Percentiles rank a stretch among this genome's conserved stretches.
These are phyloP conservation scores for Stentor roeselii DNA, from an alignment of 73 alveolate species.

Conservation along the genomic window DNA sequence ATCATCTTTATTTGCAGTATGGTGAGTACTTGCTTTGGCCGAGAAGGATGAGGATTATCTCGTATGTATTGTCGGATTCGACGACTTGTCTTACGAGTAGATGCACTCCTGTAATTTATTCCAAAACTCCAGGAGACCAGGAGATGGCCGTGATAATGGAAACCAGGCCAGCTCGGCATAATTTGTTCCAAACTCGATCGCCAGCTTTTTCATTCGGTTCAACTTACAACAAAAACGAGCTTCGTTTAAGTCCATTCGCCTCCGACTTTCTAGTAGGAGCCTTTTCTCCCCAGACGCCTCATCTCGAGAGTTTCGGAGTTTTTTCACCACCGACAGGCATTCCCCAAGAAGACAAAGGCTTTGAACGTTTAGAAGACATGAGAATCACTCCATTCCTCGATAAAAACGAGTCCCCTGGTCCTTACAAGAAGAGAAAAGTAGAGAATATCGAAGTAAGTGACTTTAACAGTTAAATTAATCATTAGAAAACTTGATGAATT, in stretches of 20 bases:
- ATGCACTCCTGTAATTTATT: conserved; percentile 7
- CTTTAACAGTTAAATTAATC: too few species aligned
- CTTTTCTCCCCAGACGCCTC: neutral
- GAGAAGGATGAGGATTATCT: neutral
- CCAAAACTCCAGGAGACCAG: neutral
- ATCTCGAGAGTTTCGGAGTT: neutral
- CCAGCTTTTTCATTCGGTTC: neutral
- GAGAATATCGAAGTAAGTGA: neutral
- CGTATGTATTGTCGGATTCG: neutral
- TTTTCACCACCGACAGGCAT: neutral
- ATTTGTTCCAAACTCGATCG: neutral
- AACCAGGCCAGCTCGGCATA: conserved; percentile 17
- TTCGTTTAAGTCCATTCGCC: neutral
- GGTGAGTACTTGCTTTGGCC: neutral
- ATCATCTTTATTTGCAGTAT: neutral
- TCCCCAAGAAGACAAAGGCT: neutral
- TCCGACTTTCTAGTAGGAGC: neutral
- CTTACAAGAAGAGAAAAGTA: neutral
- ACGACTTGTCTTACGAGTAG: neutral
- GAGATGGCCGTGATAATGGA: neutral
- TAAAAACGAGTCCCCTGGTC: conserved; percentile 5
- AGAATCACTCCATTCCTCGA: neutral
- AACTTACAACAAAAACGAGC: neutral
- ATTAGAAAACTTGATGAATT: too few species aligned
- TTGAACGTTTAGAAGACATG: neutral